A percentile compares a stretch with the other conserved stretches of the same genome.
Evolutionary conservation across 2,329 filamentous ascomycete species (phyloP).

Genomic region (Cercospora zeina): DNA sequence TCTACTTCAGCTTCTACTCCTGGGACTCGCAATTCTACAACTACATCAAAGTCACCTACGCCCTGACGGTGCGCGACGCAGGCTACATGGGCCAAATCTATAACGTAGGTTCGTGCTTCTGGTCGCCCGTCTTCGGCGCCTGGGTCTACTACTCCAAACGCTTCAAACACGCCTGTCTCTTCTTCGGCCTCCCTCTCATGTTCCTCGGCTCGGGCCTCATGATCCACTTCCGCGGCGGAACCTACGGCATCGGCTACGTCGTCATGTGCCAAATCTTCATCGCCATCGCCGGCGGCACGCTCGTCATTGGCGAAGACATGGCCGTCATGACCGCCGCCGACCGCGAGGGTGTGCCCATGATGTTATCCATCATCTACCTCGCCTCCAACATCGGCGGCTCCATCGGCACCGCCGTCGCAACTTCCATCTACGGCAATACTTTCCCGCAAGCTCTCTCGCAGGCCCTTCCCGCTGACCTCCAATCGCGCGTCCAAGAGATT

Average conservation of each 20-base stretch:
- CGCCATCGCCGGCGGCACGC: conserved; percentile 55
- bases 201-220: conserved; percentile 41
- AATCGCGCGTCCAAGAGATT: conserved; percentile 39
- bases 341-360: conserved; percentile 40
- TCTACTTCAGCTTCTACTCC: conserved; percentile 53
- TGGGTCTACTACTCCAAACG: conserved; percentile 50
- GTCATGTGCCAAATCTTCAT: conserved; percentile 60
- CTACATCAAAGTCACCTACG: conserved; percentile 51
- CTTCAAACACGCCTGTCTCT: conserved; percentile 51
- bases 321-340: conserved; percentile 53
- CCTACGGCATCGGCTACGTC: conserved; percentile 51
- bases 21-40: conserved; percentile 47
- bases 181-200: conserved; percentile 41
- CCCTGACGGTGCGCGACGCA: conserved; percentile 38
- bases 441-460: conserved; percentile 24
- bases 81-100: conserved; percentile 41
- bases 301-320: conserved; percentile 59
- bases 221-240: conserved; percentile 42
- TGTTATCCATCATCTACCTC: conserved; percentile 41
- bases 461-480: conserved; percentile 22
- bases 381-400: conserved; percentile 37
- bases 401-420: conserved; percentile 33
- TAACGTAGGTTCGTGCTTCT: conserved; percentile 47
- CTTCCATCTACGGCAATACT: conserved; percentile 39
- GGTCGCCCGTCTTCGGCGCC: conserved; percentile 50